A percentile compares a stretch with the other conserved stretches of the same genome.
phyloP scores from a whole-genome alignment of 345 rosid genomes.

The Salix udensis region DNA sequence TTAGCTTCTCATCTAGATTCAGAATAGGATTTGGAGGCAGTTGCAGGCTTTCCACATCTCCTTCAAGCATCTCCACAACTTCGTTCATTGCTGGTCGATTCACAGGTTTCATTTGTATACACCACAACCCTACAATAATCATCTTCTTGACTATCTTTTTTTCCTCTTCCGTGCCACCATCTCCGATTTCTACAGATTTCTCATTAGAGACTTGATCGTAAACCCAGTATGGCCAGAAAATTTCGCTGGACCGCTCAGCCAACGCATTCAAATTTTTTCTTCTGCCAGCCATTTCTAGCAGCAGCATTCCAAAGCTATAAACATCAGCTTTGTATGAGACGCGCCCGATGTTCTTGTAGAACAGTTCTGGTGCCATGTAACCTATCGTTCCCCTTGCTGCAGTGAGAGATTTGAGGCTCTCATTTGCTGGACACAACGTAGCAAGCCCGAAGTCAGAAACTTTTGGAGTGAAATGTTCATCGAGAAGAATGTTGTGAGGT shows the following conservation, averaged over 20 bases:
- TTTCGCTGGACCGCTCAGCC: not conserved
- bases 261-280: not conserved
- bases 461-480: not conserved
- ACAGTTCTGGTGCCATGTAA: too few species aligned
- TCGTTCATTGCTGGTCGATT: not conserved
- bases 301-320: conserved; percentile 1
- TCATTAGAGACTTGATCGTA: not conserved
- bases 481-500: not conserved
- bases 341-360: too few species aligned
- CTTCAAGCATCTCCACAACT: not conserved
- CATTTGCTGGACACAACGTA: not conserved
- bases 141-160: not conserved
- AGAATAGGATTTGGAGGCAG: not conserved
- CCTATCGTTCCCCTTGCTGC: too few species aligned
- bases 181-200: not conserved
- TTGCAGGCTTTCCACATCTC: not conserved
- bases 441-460: not conserved
- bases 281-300: not conserved
- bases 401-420: not conserved
- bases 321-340: not conserved
- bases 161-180: not conserved
- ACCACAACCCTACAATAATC: conserved; percentile 1
- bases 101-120: not conserved
- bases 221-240: not conserved
- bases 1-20: not conserved